Evolutionary conservation across 2,329 filamentous ascomycete genomes (phyloP), one percentile per base, ranked within the genome.

Genomic region (Phaeosphaeriaceae sp.): DNA sequence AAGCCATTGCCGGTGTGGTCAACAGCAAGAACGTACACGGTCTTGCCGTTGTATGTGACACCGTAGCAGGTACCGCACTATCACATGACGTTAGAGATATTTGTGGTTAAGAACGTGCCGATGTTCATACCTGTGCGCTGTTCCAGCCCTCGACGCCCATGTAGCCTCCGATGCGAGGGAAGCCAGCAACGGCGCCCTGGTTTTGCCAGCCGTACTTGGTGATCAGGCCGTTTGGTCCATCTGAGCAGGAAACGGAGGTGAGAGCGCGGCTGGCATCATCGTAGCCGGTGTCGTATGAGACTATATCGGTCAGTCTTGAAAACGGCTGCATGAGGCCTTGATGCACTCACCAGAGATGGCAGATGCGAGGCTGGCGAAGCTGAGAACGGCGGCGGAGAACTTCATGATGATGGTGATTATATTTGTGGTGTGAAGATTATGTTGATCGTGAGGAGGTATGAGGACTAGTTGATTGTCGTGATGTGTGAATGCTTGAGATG

Each of bases 281-380:
- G 79, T 91, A 95, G 72, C 84, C 87, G 20, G 80, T 78, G 79
- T 93, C 91, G 78, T 89, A 94, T 63, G 88, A 89, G 70, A 93
- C 89, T 75, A 51, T 33, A 10, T 44, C 20, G 20, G 48, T 68
- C 51, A 65, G 56, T n/a, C 7, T 36, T 53, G 7, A 17, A 1
- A 25, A 7, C 6, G 7, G 17, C 6, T 22, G 33, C 6, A 20
- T 15, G 36, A 13, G 7, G 15, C 6, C 11, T 7, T n/a, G 49
- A 51, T 10, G 2, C 1, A 49, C 62, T 47, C 53, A 73, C 72
- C 72, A 48, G 72, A 68, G 64, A 75, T 74, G 54, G 74, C 74
- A n/a, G 69, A 72, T 36, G 72, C 57, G 36, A 76, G 61, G 58
- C 67, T 70, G 51, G 70, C 65, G 40, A 75, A 64, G 55, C 66